Evolutionary conservation across 2,329 filamentous ascomycete genomes (phyloP), one percentile per base, ranked within the genome.

Genomic region (Capronia coronata): DNA sequence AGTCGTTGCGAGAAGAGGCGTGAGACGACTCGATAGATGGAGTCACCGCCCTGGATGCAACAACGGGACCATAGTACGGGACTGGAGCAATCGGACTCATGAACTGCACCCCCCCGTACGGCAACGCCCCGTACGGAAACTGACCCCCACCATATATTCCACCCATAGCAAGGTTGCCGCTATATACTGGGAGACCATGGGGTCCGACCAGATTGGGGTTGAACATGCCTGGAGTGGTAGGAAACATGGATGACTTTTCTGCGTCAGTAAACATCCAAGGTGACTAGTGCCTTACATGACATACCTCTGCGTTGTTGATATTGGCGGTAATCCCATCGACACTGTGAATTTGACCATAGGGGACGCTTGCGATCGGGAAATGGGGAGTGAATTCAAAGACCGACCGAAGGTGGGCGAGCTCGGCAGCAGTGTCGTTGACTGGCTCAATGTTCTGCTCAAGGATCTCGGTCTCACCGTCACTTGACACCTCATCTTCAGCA

Each of bases 1-100:
- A 51, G 43, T 46, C 44, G 43, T 51, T 51, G 2, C 43, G 37
- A 14, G 38, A n/a, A 3, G 19, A 22, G 2, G 3, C 19, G 13
- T 2, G n/a, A 19, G 37, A 41, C 25, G 43, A 46, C n/a, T 46
- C 38, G 10, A 14, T 21, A 2, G 25, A 41, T 21, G 43, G 18
- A 8, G n/a, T 4, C 13, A 39, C 42, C 25, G 43, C 25, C 13
- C n/a, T 25, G 19, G 38, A 3, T n/a, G 13, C n/a, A 13, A 23
- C 9, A 19, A 19, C 8, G 14, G 11, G 3, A 14, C 6, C 38
- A 23, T 22, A 25, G 38, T 32, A 46, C 27, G 29, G 7, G 6
- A 5, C 48, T n/a, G 21, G 50, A 11, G 19, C 23, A 18, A 49
- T 34, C 14, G 40, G 19, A 16, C 22, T 45, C 41, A 49, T 30